phyloP scores from a whole-genome alignment of 345 rosid genomes.

The Salix exigua region DNA sequence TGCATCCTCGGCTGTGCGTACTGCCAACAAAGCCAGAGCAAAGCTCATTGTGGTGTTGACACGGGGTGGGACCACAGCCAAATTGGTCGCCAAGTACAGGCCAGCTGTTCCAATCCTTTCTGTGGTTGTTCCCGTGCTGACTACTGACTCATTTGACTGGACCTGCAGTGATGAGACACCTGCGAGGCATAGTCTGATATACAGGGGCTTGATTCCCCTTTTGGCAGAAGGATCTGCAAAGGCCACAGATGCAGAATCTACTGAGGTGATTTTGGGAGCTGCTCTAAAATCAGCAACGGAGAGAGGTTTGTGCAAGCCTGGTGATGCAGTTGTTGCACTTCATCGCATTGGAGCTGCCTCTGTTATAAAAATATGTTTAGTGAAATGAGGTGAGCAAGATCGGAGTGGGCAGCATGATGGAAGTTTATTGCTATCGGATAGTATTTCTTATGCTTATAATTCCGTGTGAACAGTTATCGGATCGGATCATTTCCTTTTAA shows the following conservation, averaged over 20 bases:
- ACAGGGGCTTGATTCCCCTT: slow-evolving; percentile 79
- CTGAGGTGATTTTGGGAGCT: slow-evolving; percentile 69
- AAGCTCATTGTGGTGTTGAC: slow-evolving; percentile 84
- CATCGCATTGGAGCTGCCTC: slow-evolving; percentile 89
- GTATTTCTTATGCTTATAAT: not conserved
- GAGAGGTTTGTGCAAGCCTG: slow-evolving; percentile 59
- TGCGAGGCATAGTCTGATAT: slow-evolving; percentile 80
- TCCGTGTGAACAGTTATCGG: not conserved
- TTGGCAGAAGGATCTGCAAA: slow-evolving; percentile 88
- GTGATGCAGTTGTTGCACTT: slow-evolving; percentile 78
- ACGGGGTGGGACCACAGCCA: slow-evolving; percentile 86
- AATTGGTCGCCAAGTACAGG: slow-evolving; percentile 85
- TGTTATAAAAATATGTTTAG: slow-evolving; percentile 79
- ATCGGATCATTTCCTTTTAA: not conserved
- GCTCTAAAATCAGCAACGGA: slow-evolving; percentile 61
- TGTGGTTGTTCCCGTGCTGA: slow-evolving; percentile 75
- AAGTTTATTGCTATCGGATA: not conserved
- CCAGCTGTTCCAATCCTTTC: slow-evolving; percentile 93
- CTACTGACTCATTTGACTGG: slow-evolving; percentile 91
- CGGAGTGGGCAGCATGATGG: slow-evolving; percentile 1
- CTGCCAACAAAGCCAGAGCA: slow-evolving; percentile 83
- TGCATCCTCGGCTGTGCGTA: slow-evolving; percentile 87
- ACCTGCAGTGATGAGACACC: slow-evolving; percentile 81
- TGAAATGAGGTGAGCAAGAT: slow-evolving; percentile 38
- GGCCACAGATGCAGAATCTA: slow-evolving; percentile 89